Evolutionary conservation across 495 filamentous ascomycete genomes (phyloP), one percentile per base, ranked within the genome.

Genomic region (Penicillium pulvis): DNA sequence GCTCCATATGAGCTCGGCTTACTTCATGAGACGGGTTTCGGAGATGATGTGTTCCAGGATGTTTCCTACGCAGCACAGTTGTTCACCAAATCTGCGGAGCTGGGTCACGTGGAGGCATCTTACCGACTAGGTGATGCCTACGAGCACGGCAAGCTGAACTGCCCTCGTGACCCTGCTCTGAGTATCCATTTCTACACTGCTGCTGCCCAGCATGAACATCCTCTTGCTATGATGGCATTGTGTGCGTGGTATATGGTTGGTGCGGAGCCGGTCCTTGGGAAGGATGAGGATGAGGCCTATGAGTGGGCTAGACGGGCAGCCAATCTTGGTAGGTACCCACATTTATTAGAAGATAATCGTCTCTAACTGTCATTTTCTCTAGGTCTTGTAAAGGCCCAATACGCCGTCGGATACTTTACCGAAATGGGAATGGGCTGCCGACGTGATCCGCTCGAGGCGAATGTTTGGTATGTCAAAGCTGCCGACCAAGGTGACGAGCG

Each of bases 211-310:
- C 76, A 80, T 12, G 90, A 90, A 1, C 90, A 96, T 70, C 80
- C 92, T 0, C 80, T 88, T 43, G 94, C 92, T n/a, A 97, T 97
- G 93, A 96, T 99, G 92, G 92, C 92, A 17, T 81, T 99, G 23
- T 98, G 94, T 69, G 94, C 94, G 14, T 99, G 94, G 94, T 99
- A 97, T 71, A 87, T 99, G 73, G 90, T 98, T 9, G 94, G 94
- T 1, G 95, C 94, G 9, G 90, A 93, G 64, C 94, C 94, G 0
- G 85, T 97, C 17, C 75, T 99, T 28, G 91, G 95, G 56, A 96
- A 92, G 72, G 93, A 98, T 61, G 95, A 98, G 72, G 87, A 87
- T 52, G 94, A 99, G 72, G 94, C 94, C 3, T 98, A 93, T 69
- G 92, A 96, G 71, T 99, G 94, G 94, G 94, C 94, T 26, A 81